Percentiles rank a stretch among this genome's conserved stretches.
Conservation (phyloP, 169 alveolate species). For the Plasmodium inui region DNA sequence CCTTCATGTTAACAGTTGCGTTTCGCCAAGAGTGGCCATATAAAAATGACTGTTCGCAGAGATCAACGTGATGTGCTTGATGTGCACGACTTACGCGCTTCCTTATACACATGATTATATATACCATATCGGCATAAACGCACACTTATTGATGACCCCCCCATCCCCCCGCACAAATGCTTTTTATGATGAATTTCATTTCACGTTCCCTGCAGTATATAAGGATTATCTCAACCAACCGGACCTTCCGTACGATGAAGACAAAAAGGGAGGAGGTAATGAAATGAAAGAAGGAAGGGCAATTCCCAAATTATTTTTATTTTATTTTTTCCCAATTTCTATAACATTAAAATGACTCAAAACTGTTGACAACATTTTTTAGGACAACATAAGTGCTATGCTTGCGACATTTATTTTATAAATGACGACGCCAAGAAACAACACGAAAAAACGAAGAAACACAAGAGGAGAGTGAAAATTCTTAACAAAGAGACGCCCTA, state of each 20-base stretch:
- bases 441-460: conserved; percentile 81
- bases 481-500: conserved; percentile 44
- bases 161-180: not conserved
- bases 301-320: not conserved
- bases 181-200: not conserved
- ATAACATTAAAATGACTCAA: not conserved
- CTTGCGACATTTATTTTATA: conserved; percentile 84
- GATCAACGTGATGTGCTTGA: not conserved
- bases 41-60: not conserved
- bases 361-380: conserved; percentile 11
- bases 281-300: not conserved
- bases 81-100: not conserved
- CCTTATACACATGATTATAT: conserved; percentile 5
- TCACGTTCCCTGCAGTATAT: conserved; percentile 28
- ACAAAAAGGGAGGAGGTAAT: conserved; percentile 66
- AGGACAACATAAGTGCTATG: conserved; percentile 81
- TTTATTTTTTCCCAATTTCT: not conserved
- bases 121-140: not conserved
- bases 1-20: not conserved
- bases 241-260: conserved; percentile 62
- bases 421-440: conserved; percentile 77
- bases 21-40: not conserved
- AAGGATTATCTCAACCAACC: conserved; percentile 37
- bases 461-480: conserved; percentile 81
- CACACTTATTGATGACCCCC: not conserved